Base-by-base conservation (phyloP, 441 rosid genomes). In the Capsella rubella region DNA sequence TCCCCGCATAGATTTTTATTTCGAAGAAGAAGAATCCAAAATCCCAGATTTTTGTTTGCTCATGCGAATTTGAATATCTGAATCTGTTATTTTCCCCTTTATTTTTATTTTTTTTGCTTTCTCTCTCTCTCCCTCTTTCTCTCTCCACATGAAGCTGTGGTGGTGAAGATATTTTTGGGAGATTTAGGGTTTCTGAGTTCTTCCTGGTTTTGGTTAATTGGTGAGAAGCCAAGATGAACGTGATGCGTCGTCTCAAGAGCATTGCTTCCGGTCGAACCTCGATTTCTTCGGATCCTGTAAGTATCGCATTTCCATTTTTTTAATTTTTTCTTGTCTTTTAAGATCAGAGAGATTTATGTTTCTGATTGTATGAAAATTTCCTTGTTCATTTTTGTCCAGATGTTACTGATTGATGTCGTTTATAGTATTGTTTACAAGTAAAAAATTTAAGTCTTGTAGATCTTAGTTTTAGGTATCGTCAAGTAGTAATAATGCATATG, bases 221-320 rank as follows among this genome's bases (percentile, higher is more conserved):
- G 12, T 39, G 46, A 6, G 57, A 39, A 35, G 78, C 72, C 5
- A 79, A 67, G 64, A 79, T 79, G 82, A 79, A 79, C 68, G 78
- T 78, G 45, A 78, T 78, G 81, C 81, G 45, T 87, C 98, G 78
- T 59, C 84, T 83, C 67, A 83, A 83, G 80, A 83, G 84, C 87
- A 82, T 82, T 77, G 83, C 87, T 73, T 84, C 87, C 12, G 87
- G 83, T 63, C 91, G 87, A 18, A 79, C 90, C 72, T 93, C 98
- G 8, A 64, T 88, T 66, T 93, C 98, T 21, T 93, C 99, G 42
- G 96, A 95, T 82, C 90, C 95, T 47, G 99, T 86, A 60, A 75
- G 90, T 64, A 21, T 47, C 31, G 10, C 8, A 15, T 69, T 14
- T 50, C 16, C 1, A 45, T 18, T 29, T 35, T 35, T 4, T 6